Evolutionary conservation across 2,329 filamentous ascomycete genomes (phyloP).

Genomic region (Fusarium chaquense): DNA sequence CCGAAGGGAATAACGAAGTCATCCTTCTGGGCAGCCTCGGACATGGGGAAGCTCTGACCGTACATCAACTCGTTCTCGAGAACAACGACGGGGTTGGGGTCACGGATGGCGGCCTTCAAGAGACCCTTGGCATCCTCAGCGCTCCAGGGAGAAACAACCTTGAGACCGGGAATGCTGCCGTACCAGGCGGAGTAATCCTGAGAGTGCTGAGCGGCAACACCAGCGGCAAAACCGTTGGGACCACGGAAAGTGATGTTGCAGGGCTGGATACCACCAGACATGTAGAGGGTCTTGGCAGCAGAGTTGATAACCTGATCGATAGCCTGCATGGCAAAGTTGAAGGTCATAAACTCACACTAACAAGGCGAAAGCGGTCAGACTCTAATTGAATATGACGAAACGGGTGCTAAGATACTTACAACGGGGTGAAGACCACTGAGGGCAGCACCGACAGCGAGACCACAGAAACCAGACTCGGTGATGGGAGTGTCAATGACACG

Average conservation of each 20-base stretch:
- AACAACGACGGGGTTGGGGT: constrained; percentile 95
- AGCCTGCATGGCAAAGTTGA: constrained; percentile 99
- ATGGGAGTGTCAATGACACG: constrained; percentile 98
- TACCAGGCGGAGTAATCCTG: constrained; percentile 99
- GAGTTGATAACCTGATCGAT: constrained; percentile 99
- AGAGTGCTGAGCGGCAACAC: constrained; percentile 97
- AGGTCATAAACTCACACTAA: constrained; percentile 99
- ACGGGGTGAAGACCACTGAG: constrained; percentile 94
- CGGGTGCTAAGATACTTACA: constrained; percentile 67
- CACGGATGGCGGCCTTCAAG: constrained; percentile 95
- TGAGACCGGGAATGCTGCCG: constrained; percentile 95
- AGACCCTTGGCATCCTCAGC: constrained; percentile 98
- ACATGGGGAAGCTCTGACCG: constrained; percentile 96
- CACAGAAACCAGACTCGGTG: constrained; percentile 95
- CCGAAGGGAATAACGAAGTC: constrained; percentile 98
- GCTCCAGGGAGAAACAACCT: constrained; percentile 97
- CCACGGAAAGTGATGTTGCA: constrained; percentile 99
- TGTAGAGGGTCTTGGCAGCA: constrained; percentile 98
- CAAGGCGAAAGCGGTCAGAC: constrained; percentile 24
- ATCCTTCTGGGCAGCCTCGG: constrained; percentile 92
- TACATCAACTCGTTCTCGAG: constrained; percentile 93
- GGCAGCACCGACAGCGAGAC: constrained; percentile 93
- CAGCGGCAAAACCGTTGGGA: constrained; percentile 96
- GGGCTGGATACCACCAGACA: constrained; percentile 99
- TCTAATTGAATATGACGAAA: constrained; percentile 1